Evolutionary conservation across 306 rosid species (phyloP), one percentile per base, ranked within the genome.

Genomic region (Medicago arabica): DNA sequence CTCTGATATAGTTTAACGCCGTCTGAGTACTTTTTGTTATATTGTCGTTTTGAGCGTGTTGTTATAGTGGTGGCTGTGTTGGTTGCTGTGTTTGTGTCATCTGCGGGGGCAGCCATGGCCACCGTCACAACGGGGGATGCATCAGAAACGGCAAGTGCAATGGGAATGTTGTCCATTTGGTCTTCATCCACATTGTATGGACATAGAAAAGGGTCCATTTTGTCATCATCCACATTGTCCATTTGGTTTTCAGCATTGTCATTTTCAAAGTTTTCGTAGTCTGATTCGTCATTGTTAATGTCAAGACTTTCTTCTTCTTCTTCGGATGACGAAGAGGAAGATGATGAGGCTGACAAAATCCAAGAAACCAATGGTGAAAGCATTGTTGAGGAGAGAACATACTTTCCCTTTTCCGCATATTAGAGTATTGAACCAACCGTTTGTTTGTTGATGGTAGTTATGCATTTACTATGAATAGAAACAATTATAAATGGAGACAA

Each of bases 301-400:
- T 49, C 65, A 34, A 58, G 15, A 38, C 14, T 58, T 55, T 70
- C 74, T 75, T 75, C 72, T 23, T 47, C 65, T n/a, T 49, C 69
- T 39, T 78, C 77, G 7, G 63, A 51, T 6, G 81, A 58, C 3
- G 85, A 43, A 2, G 83, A 55, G n/a, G 77, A 70, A 6, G 82
- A 70, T 8, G 75, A 71, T 10, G 81, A 41, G 9, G 85, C 25
- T 1, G 83, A 47, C 39, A 82, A 25, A 31, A 85, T 59, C 88
- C 88, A 85, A 53, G 88, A 85, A 71, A 85, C 61, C 49, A 85
- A 78, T 7, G 82, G 77, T 4, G 77, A 59, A 67, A 85, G 49
- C 88, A 85, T 85, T 65, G 71, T 71, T 71, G 69, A 57, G 69
- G 83, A 77, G 34, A 43, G 6, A 59, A n/a, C 3, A 36, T 2